Conservation (phyloP, 495 filamentous ascomycete species). For the Daldinia caldariorum region DNA sequence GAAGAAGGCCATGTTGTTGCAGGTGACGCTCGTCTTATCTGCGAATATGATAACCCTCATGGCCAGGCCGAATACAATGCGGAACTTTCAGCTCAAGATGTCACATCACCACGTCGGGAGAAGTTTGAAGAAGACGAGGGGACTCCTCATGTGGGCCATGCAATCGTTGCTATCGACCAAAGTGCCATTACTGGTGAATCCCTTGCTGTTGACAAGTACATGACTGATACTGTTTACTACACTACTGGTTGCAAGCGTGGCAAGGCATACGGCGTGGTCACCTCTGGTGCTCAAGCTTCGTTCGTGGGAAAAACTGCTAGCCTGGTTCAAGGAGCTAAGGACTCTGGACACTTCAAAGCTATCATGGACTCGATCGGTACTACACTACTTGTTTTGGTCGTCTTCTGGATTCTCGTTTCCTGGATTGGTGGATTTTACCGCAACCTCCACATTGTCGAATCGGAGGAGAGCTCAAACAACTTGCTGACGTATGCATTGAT, state of each 20-base stretch:
- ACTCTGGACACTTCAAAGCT: slow-evolving; percentile 85
- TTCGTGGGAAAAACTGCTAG: slow-evolving; percentile 87
- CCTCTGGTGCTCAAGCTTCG: slow-evolving; percentile 81
- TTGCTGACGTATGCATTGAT: slow-evolving; percentile 85
- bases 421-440: slow-evolving; percentile 88
- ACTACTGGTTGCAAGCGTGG: slow-evolving; percentile 89
- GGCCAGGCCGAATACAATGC: slow-evolving; percentile 75
- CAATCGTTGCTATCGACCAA: slow-evolving; percentile 87
- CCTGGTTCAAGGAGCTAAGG: slow-evolving; percentile 75
- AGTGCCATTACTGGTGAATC: slow-evolving; percentile 92
- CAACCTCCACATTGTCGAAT: slow-evolving; percentile 72
- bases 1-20: slow-evolving; percentile 80
- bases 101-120: slow-evolving; percentile 67
- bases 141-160: slow-evolving; percentile 71
- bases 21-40: slow-evolving; percentile 78
- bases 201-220: slow-evolving; percentile 84
- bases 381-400: slow-evolving; percentile 78
- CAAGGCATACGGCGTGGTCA: slow-evolving; percentile 79
- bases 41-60: slow-evolving; percentile 75
- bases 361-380: slow-evolving; percentile 86
- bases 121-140: slow-evolving; percentile 67
- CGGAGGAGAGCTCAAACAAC: slow-evolving; percentile 42
- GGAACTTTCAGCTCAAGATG: slow-evolving; percentile 63
- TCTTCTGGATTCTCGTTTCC: slow-evolving; percentile 78
- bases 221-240: slow-evolving; percentile 77